These are phyloP conservation scores for Globisporangium polare DNA, from an alignment of 352 stramenopile species.

Conservation along the genomic window DNA sequence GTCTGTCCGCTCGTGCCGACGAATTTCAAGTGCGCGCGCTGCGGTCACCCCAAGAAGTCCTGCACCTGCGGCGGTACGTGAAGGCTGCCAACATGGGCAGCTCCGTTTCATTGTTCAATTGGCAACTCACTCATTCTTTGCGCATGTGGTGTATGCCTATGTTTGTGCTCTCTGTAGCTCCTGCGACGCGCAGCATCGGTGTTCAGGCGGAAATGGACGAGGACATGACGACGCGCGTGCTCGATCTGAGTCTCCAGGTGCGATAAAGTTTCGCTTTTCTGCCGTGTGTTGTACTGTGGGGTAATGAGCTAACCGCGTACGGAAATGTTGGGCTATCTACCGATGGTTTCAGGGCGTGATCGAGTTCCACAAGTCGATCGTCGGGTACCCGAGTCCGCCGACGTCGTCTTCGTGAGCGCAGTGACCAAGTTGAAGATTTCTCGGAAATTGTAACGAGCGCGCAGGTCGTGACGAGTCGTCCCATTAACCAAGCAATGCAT, in stretches of 20 bases:
- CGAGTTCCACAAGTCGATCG: constrained; percentile 62
- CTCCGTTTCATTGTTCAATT: neutral
- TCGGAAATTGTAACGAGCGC: neutral
- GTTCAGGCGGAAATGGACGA: constrained; percentile 79
- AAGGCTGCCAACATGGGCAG: neutral
- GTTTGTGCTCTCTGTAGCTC: constrained; percentile 23
- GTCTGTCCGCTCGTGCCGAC: constrained; percentile 78
- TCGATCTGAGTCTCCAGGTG: constrained; percentile 77
- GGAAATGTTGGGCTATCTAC: neutral
- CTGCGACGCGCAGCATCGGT: constrained; percentile 57
- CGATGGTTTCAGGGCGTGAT: constrained; percentile 49
- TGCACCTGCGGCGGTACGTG: constrained; percentile 62
- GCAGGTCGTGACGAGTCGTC: too few species aligned
- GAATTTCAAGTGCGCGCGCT: constrained; percentile 81
- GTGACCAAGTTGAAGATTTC: neutral
- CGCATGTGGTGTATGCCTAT: too few species aligned
- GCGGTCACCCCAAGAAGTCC: constrained; percentile 69
- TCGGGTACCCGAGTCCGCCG: constrained; percentile 41
- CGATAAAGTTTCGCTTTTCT: neutral
- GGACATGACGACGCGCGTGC: constrained; percentile 72
- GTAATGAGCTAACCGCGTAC: neutral
- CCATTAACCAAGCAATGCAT: too few species aligned
- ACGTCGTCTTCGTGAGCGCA: constrained; percentile 14
- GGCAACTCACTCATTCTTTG: neutral
- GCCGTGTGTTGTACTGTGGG: neutral